phyloP scores from a whole-genome alignment of 2,329 filamentous ascomycete genomes.

The Purpureocillium takamizusanense region DNA sequence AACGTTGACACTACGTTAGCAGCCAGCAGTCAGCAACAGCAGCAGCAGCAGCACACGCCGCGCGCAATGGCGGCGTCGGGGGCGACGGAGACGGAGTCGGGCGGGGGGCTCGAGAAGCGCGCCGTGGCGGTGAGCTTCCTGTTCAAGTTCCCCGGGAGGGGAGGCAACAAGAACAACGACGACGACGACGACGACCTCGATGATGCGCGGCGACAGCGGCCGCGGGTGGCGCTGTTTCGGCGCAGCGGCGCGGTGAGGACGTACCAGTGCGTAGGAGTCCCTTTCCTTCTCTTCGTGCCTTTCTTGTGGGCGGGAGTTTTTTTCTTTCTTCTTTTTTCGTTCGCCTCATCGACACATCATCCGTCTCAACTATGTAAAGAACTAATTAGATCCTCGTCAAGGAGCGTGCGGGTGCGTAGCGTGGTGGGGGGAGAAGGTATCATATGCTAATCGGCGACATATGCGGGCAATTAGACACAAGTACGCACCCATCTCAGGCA shows the following conservation, averaged over 20 bases:
- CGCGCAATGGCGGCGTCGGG: too few relatives aligned
- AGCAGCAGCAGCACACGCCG: too few relatives aligned
- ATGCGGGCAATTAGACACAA: slow-evolving; percentile 30
- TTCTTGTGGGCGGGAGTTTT: too few relatives aligned
- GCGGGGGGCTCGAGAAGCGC: slow-evolving; percentile 18
- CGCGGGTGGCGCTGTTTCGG: slow-evolving; percentile 51
- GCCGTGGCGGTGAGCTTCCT: slow-evolving; percentile 42
- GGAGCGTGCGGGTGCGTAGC: too few relatives aligned
- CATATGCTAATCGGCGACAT: too few relatives aligned
- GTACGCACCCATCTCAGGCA: slow-evolving; percentile 54
- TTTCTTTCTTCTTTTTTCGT: neutral
- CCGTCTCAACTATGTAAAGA: neutral
- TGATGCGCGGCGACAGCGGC: too few relatives aligned
- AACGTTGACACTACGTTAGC: too few relatives aligned
- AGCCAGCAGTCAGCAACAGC: too few relatives aligned
- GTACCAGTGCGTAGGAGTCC: slow-evolving; percentile 51
- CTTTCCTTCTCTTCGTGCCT: neutral
- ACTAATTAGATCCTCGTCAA: too few relatives aligned
- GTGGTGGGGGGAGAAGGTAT: too few relatives aligned
- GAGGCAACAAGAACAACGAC: too few relatives aligned
- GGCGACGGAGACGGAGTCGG: too few relatives aligned
- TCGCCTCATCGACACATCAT: neutral
- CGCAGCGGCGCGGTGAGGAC: slow-evolving; percentile 50
- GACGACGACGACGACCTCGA: slow-evolving; percentile 15
- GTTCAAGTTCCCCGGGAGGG: slow-evolving; percentile 31